phyloP scores from a whole-genome alignment of 2,329 filamentous ascomycete species.

The Hypoxylon sp. region DNA sequence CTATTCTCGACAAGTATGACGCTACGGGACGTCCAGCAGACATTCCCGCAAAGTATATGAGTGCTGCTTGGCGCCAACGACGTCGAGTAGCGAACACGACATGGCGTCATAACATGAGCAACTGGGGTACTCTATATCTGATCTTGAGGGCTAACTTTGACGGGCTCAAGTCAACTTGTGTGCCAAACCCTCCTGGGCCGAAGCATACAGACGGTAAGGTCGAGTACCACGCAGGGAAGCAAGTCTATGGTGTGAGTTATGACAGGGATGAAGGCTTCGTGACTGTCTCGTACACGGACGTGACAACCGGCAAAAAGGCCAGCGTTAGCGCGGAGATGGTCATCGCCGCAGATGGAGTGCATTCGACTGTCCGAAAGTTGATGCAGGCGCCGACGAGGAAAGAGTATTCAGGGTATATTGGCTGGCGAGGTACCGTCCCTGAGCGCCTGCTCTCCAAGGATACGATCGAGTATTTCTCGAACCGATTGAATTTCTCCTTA shows the following conservation, averaged over 20 bases:
- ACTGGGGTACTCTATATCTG: slow-evolving; percentile 59
- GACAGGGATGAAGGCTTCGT: slow-evolving; percentile 31
- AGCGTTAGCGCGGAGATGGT: slow-evolving; percentile 57
- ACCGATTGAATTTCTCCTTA: slow-evolving; percentile 22
- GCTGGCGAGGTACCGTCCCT: slow-evolving; percentile 50
- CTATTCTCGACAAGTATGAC: slow-evolving; percentile 17
- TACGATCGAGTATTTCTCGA: slow-evolving; percentile 43
- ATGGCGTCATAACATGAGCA: slow-evolving; percentile 19
- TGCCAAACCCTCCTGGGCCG: slow-evolving; percentile 43
- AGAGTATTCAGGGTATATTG: slow-evolving; percentile 52
- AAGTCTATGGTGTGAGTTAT: slow-evolving; percentile 41
- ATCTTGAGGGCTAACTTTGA: slow-evolving; percentile 60
- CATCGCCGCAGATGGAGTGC: slow-evolving; percentile 54
- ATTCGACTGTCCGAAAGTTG: slow-evolving; percentile 52
- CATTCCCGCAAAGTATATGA: slow-evolving; percentile 16
- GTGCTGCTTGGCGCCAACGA: slow-evolving; percentile 10
- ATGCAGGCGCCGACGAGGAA: slow-evolving; percentile 40
- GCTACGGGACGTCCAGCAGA: slow-evolving; percentile 9
- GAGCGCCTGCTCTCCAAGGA: slow-evolving; percentile 45
- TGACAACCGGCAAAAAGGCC: slow-evolving; percentile 42
- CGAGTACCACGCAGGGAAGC: slow-evolving; percentile 46
- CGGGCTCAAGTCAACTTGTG: slow-evolving; percentile 49
- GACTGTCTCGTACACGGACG: slow-evolving; percentile 46
- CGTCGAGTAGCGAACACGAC: slow-evolving; percentile 12
- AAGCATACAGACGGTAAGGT: slow-evolving; percentile 43